Evolutionary conservation across 305 asterid species (phyloP).

Genomic region (Lippia alba): DNA sequence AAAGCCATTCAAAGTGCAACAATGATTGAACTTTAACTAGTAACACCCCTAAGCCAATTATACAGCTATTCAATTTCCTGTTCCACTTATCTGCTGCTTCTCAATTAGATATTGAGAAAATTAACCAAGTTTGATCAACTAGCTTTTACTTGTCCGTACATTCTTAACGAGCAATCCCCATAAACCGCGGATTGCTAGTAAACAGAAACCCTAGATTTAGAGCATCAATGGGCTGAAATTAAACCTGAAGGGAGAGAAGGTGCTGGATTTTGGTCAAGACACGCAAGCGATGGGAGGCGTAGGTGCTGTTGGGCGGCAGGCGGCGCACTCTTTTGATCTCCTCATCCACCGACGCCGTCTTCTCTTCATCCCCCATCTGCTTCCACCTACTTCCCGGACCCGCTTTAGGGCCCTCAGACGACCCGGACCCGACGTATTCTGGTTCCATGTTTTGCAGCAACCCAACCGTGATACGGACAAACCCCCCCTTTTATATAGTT

Average conservation of each 20-base stretch:
- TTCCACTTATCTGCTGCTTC: not conserved
- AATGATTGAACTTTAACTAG: not conserved
- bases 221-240: not conserved
- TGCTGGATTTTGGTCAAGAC: conserved; percentile 75
- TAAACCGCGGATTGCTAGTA: not conserved
- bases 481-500: too few relatives aligned
- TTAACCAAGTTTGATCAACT: not conserved
- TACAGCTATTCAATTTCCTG: not conserved
- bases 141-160: not conserved
- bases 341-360: conserved; percentile 60
- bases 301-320: conserved; percentile 69
- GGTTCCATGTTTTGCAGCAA: conserved; percentile 31
- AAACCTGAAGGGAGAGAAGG: conserved; percentile 71
- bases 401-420: conserved; percentile 1
- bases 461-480: not conserved
- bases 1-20: not conserved
- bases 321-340: conserved; percentile 60
- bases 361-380: conserved; percentile 53
- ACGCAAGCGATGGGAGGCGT: conserved; percentile 79
- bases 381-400: conserved; percentile 31
- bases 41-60: not conserved
- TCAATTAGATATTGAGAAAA: not conserved
- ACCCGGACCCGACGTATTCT: conserved; percentile 5
- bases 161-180: not conserved
- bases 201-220: conserved; percentile 19